A percentile compares a stretch with the other conserved stretches of the same genome.
These are phyloP conservation scores for Fonsecaea erecta DNA, from an alignment of 2,329 filamentous ascomycete species.

Conservation along the genomic window DNA sequence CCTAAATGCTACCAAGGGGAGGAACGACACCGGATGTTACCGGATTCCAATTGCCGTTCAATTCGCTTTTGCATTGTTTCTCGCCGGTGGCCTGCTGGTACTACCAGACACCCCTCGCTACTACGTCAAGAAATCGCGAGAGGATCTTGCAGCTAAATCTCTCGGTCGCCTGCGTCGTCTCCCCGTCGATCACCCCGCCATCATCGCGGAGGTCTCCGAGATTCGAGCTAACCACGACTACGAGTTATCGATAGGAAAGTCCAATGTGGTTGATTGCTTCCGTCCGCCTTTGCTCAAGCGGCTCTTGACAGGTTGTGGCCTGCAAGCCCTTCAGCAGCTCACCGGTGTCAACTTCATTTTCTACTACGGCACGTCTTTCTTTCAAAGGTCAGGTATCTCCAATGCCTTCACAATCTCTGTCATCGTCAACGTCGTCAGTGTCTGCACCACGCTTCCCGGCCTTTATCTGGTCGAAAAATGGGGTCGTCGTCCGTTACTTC, in stretches of 20 bases:
- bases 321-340: conserved; percentile 49
- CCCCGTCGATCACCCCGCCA: conserved; percentile 58
- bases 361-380: conserved; percentile 44
- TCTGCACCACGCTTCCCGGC: conserved; percentile 53
- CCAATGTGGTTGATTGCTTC: conserved; percentile 46
- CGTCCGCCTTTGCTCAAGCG: conserved; percentile 45
- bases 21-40: conserved; percentile 67
- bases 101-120: conserved; percentile 81
- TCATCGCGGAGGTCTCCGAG: conserved; percentile 67
- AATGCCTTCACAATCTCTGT: conserved; percentile 54
- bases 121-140: conserved; percentile 68
- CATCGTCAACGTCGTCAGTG: conserved; percentile 56
- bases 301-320: conserved; percentile 45
- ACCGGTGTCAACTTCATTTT: conserved; percentile 52
- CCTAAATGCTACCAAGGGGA: conserved; percentile 68
- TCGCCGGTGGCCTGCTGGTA: conserved; percentile 69
- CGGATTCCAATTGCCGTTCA: conserved; percentile 78
- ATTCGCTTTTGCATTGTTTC: conserved; percentile 71
- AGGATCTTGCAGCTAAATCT: conserved; percentile 66
- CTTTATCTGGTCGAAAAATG: conserved; percentile 56
- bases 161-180: conserved; percentile 67
- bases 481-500: conserved; percentile 54
- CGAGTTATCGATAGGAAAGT: conserved; percentile 42
- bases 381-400: conserved; percentile 46
- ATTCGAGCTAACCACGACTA: conserved; percentile 45